Evolutionary conservation across 352 stramenopile species (phyloP), one percentile per base, ranked within the genome.

Genomic region (Pythium volutum): DNA sequence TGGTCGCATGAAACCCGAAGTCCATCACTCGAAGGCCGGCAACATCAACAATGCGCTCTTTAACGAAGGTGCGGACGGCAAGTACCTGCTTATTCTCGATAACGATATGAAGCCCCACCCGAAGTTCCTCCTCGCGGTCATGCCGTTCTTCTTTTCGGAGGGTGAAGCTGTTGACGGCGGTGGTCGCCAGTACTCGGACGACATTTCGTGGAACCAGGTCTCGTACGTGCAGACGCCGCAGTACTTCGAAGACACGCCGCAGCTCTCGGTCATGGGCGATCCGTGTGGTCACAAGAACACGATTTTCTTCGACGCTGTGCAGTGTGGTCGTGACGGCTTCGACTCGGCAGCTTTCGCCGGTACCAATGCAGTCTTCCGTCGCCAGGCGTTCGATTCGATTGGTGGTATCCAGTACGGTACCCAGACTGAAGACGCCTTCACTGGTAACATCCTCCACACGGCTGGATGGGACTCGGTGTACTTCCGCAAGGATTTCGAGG

Each of bases 31-130:
- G 31, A 97, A 97, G 75, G 88, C 88, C 50, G 88, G 88, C 75
- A 97, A 97, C 81, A 94, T 97, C 64, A 97, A 97, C 80, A 97
- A 97, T 61, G 71, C 64, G 10, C 58, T 97, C 39, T 95, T 94
- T 62, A 95, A 97, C 70, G 88, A 97, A 78, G 88, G 88, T 48
- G 84, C 86, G 0, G 79, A 89, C 45, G 88, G 87, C 71, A 91
- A 93, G 67, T 95, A 96, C 77, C 61, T 95, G 55, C 63, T 97
- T 43, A 96, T 97, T 81, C 63, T 97, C 38, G 88, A 97, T 91
- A 95, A 93, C 70, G 87, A 97, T 76, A 97, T 97, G 87, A 93
- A 96, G 74, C 87, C 87, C 46, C 87, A 96, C 50, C 83, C 83
- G 26, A 96, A 93, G 74, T 93, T 96, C 67, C 61, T 96, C 33